Conservation (phyloP, 805 yeast genomes). For the Scheffersomyces stipitis region DNA sequence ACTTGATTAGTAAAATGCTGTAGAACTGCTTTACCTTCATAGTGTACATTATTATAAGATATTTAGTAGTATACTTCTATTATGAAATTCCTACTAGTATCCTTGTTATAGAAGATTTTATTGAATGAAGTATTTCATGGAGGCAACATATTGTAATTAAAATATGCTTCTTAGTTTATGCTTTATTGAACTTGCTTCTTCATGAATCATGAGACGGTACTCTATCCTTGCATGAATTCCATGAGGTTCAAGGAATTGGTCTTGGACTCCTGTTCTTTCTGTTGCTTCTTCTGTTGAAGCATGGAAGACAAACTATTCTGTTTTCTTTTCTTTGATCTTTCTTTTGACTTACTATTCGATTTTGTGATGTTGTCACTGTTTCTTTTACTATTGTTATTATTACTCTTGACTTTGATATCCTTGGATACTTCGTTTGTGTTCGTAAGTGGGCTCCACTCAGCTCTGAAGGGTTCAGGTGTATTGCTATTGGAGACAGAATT, state of each 20-base stretch:
- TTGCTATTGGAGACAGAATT: not conserved
- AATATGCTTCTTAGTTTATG: too few relatives aligned
- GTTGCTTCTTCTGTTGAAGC: conserved; percentile 42
- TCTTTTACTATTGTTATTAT: not conserved
- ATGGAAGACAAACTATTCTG: conserved; percentile 42
- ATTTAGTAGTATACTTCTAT: too few relatives aligned
- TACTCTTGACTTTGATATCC: not conserved
- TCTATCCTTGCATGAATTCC: conserved; percentile 42
- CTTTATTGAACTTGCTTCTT: too few relatives aligned
- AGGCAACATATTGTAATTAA: too few relatives aligned
- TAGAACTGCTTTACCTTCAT: too few relatives aligned
- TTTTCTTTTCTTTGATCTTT: conserved; percentile 44
- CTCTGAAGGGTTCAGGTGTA: not conserved
- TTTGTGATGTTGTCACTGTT: not conserved
- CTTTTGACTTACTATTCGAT: conserved; percentile 22
- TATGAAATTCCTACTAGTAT: too few relatives aligned
- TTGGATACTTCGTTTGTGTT: conserved; percentile 5
- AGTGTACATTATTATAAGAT: too few relatives aligned
- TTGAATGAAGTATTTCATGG: too few relatives aligned
- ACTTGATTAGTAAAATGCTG: too few relatives aligned
- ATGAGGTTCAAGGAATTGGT: conserved; percentile 43
- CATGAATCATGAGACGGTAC: conserved; percentile 2
- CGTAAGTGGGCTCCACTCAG: conserved; percentile 1
- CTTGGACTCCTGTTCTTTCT: conserved; percentile 26
- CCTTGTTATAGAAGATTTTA: too few relatives aligned